Conservation (phyloP, 805 yeast genomes). For the Wickerhamiella cacticola region DNA sequence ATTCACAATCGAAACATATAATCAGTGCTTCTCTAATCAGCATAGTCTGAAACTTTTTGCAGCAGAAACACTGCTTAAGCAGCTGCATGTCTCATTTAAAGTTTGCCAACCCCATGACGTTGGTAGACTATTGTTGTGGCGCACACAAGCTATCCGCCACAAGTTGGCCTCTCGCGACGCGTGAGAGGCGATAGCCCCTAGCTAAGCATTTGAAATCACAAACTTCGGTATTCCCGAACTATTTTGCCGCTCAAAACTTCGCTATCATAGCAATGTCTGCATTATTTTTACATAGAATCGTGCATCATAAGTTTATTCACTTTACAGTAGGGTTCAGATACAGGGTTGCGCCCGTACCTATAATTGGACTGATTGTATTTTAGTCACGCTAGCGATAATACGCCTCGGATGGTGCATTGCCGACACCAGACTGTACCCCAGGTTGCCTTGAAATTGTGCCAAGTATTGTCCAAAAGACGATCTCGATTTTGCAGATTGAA, state of each 20-base stretch:
- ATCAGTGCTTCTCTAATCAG: background rate
- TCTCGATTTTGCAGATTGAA: too few species aligned
- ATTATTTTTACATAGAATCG: background rate
- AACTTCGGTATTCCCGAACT: too few species aligned
- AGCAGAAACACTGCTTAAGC: constrained; percentile 8
- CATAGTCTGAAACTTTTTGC: background rate
- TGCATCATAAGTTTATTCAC: background rate
- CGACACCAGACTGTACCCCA: background rate
- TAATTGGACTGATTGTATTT: background rate
- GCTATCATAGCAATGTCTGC: background rate
- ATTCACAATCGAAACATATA: background rate
- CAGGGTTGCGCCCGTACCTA: background rate
- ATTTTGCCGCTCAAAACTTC: too few species aligned
- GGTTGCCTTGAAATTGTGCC: background rate
- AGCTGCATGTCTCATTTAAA: constrained; percentile 3
- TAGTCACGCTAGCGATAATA: constrained; percentile 3
- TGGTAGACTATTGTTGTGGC: background rate
- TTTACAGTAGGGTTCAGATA: background rate
- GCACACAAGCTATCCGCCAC: background rate
- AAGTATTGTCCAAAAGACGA: too few species aligned
- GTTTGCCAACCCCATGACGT: constrained; percentile 3
- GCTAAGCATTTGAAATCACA: too few species aligned
- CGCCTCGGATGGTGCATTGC: background rate
- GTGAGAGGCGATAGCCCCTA: background rate
- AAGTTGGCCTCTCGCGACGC: background rate